phyloP scores from a whole-genome alignment of 1,139 yeast genomes.

The Barnettozyma hawaiiensis region DNA sequence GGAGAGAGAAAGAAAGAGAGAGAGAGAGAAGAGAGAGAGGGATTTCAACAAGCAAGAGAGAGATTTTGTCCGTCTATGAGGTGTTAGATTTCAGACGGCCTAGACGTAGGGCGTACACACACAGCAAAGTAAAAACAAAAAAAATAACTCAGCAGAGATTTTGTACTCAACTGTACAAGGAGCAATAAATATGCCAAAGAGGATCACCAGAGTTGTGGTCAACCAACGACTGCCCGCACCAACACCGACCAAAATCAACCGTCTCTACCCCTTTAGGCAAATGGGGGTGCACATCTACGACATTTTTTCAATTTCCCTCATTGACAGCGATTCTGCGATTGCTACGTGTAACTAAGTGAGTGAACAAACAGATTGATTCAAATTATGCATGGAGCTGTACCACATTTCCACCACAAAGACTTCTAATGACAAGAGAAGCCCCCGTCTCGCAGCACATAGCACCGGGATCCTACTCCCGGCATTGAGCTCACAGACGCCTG shows the following conservation, averaged over 20 bases:
- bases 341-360: too few relatives aligned
- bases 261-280: background rate
- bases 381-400: background rate
- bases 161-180: too few relatives aligned
- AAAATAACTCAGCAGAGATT: too few relatives aligned
- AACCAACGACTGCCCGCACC: too few relatives aligned
- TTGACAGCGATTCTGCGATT: background rate
- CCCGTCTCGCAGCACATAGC: conserved; percentile 11
- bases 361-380: too few relatives aligned
- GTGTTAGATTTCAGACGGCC: background rate
- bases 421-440: background rate
- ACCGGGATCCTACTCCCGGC: conserved; percentile 19
- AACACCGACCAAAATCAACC: too few relatives aligned
- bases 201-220: background rate
- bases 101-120: too few relatives aligned
- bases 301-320: background rate
- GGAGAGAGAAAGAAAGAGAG: background rate
- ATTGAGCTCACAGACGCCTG: conserved; percentile 11
- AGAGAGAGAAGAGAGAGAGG: background rate
- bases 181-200: too few relatives aligned
- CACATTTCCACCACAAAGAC: conserved; percentile 3
- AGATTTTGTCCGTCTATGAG: background rate
- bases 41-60: background rate
- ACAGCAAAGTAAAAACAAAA: background rate
- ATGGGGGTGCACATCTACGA: background rate